Base-by-base conservation (phyloP, 2,329 filamentous ascomycete genomes). In the Cladophialophora psammophila region DNA sequence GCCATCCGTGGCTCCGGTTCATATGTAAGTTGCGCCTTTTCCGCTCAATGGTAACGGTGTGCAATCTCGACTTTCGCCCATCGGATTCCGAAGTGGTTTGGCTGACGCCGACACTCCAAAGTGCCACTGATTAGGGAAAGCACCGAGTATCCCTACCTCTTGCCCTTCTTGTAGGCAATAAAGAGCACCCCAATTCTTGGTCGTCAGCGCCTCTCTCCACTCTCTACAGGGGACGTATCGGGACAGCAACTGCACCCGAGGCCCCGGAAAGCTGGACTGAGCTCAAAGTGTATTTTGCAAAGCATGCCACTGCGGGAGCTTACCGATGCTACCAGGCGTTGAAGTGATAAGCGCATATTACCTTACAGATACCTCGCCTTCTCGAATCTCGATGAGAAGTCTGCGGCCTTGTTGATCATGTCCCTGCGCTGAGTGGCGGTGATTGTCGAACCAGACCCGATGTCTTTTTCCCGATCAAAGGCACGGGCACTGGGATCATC, bases 401-500 rank as follows among this genome's bases (percentile, higher is more conserved):
- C 90, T 15, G 89, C 87, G 4, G 93, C 91, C 76, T 91, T 90
- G 71, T 87, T 90, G 67, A 97, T 78, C 82, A 98, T 82, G 72
- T 97, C 91, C 73, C 87, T 87, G 72, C 90, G 87, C 81, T 97
- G 89, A 40, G 89, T 85, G 71, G 88, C 83, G 32, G 88, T 90
- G 61, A 97, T 88, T 74, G 87, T 88, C 18, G 88, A 87, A 8
- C 90, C 90, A 2, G 92, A 81, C 45, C 88, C 90, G 88, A 98
- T 97, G 78, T 98, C 95, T 81, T 97, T 98, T 78, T 97, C 92
- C 69, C 89, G 86, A 80, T 97, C 93, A 79, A 98, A 98, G 0
- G 88, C 90, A 68, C 94, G 85, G 79, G 91, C 90, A 78, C 93
- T 97, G 0, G 95, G 94, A 76, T 98, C 94, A 79, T 97, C 94